Evolutionary conservation across 306 rosid genomes (phyloP).

Genomic region (Cucurbita ficifolia): DNA sequence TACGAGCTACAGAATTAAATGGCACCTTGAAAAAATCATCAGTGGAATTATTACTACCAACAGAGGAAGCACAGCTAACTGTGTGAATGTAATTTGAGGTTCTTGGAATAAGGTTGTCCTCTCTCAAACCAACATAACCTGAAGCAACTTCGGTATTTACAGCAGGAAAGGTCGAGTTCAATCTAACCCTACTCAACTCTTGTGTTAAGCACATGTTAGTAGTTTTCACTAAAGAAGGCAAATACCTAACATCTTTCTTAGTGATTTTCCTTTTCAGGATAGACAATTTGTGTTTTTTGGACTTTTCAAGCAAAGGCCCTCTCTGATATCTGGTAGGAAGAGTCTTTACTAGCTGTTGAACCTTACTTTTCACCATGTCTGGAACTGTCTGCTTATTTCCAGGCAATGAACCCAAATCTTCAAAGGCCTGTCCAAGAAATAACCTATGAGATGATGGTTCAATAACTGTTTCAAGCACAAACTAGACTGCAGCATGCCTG

Average conservation of each 20-base stretch:
- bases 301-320: neutral
- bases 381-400: neutral
- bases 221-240: neutral
- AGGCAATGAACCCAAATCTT: neutral
- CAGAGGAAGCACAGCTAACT: constrained; percentile 51
- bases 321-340: neutral
- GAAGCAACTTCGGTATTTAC: neutral
- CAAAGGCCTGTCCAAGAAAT: neutral
- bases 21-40: constrained; percentile 15
- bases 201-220: neutral
- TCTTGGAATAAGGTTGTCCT: constrained; percentile 5
- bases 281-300: neutral
- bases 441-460: neutral
- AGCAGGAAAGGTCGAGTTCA: neutral
- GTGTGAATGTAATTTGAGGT: constrained; percentile 27
- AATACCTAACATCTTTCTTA: neutral
- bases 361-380: neutral
- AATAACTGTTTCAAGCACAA: neutral
- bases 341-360: neutral
- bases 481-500: neutral
- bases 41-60: constrained; percentile 72
- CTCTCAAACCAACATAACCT: constrained; percentile 1
- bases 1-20: constrained; percentile 20
- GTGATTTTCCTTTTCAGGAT: neutral
- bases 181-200: neutral